These are phyloP conservation scores for Phytophthora quininea DNA, from an alignment of 352 stramenopile species.

Conservation along the genomic window DNA sequence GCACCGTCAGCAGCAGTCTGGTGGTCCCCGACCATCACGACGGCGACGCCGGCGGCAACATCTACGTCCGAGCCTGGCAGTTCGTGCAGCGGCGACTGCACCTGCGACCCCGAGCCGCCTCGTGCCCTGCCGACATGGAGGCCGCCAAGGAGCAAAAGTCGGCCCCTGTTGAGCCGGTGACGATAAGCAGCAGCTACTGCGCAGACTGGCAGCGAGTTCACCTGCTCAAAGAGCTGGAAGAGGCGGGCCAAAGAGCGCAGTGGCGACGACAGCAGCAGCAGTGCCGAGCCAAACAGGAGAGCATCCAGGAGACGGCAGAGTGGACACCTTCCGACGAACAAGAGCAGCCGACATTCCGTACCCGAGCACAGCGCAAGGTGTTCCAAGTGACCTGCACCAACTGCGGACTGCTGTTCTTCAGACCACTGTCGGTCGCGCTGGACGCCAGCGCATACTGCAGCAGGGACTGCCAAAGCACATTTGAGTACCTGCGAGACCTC, in stretches of 20 bases:
- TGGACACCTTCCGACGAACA: slow-evolving; percentile 13
- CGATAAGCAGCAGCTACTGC: slow-evolving; percentile 16
- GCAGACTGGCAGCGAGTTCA: slow-evolving; percentile 44
- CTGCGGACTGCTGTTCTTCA: slow-evolving; percentile 59
- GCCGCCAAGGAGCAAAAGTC: slow-evolving; percentile 9
- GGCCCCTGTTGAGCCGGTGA: not conserved
- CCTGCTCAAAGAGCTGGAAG: slow-evolving; percentile 50
- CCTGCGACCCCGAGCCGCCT: slow-evolving; percentile 36
- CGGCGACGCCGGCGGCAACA: slow-evolving; percentile 13
- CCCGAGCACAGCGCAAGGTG: slow-evolving; percentile 24
- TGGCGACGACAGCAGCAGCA: slow-evolving; percentile 20
- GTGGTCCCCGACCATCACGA: slow-evolving; percentile 1
- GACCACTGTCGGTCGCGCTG: slow-evolving; percentile 22
- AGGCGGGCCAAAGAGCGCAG: slow-evolving; percentile 25
- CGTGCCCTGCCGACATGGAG: slow-evolving; percentile 34
- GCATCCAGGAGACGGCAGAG: slow-evolving; percentile 32
- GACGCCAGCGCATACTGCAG: slow-evolving; percentile 51
- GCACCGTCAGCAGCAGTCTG: slow-evolving; percentile 10
- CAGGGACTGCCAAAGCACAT: slow-evolving; percentile 69
- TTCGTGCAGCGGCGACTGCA: slow-evolving; percentile 48
- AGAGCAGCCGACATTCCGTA: slow-evolving; percentile 10
- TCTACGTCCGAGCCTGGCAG: slow-evolving; percentile 45
- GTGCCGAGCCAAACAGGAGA: slow-evolving; percentile 14
- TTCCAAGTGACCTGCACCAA: slow-evolving; percentile 57
- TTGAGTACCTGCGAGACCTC: slow-evolving; percentile 51